Conservation (phyloP, 2,329 filamentous ascomycete genomes). For the Trichoderma atroviride region DNA sequence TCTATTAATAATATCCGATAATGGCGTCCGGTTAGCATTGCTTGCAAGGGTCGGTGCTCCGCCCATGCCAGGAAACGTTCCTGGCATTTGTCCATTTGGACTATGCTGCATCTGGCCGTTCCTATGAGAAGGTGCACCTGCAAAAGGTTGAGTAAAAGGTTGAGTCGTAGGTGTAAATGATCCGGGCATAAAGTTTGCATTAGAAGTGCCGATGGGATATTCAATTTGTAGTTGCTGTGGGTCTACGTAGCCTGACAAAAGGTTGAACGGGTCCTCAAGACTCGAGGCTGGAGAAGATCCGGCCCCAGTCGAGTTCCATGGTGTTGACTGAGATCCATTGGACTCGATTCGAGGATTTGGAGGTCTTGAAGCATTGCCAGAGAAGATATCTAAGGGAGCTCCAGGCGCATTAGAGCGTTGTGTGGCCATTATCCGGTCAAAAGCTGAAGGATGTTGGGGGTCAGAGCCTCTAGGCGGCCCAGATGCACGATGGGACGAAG, state of each 20-base stretch:
- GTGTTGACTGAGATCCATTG: neutral
- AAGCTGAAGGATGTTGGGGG: slow-evolving; percentile 15
- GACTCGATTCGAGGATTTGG: neutral
- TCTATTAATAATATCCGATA: slow-evolving; percentile 44
- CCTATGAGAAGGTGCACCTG: neutral
- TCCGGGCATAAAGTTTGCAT: neutral
- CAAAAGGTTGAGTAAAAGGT: neutral
- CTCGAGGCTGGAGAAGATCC: neutral
- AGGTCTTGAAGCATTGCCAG: neutral
- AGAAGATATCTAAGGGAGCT: neutral
- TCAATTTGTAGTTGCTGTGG: neutral
- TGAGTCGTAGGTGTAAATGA: neutral
- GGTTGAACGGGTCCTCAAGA: neutral
- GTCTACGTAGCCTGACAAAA: neutral
- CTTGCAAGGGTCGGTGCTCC: slow-evolving; percentile 5
- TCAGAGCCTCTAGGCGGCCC: neutral
- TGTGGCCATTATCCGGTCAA: slow-evolving; percentile 27
- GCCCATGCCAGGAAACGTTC: slow-evolving; percentile 3
- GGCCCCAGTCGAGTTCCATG: neutral
- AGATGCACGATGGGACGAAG: neutral
- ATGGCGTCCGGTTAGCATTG: slow-evolving; percentile 20
- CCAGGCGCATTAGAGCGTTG: slow-evolving; percentile 26
- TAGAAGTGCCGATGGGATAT: neutral
- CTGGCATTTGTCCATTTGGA: slow-evolving; percentile 7
- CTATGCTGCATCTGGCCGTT: neutral